phyloP scores from a whole-genome alignment of 179 eudicot species.

The Monotropa hypopitys region DNA sequence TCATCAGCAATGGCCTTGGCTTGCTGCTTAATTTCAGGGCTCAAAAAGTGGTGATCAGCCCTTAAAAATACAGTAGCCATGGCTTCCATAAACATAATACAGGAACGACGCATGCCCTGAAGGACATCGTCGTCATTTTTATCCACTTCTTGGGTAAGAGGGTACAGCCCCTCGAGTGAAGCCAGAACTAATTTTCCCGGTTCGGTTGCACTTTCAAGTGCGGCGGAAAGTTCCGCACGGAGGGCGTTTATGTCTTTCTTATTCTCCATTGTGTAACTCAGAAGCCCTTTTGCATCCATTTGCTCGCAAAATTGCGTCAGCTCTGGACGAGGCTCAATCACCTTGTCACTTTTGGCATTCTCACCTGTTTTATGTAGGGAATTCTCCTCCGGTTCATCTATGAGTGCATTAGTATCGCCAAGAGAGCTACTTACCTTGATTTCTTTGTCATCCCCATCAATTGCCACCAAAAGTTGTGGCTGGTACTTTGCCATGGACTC shows the following conservation, averaged over 20 bases:
- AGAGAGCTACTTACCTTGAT: conserved; percentile 41
- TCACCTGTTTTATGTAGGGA: conserved; percentile 27
- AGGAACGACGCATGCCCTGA: conserved; percentile 37
- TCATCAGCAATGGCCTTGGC: conserved; percentile 56
- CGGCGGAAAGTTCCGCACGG: conserved; percentile 36
- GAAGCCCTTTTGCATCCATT: conserved; percentile 61
- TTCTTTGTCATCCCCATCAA: conserved; percentile 16
- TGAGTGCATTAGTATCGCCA: conserved; percentile 29
- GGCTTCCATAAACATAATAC: conserved; percentile 48
- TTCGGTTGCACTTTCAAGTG: conserved; percentile 40
- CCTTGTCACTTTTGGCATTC: conserved; percentile 27
- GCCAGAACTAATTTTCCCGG: conserved; percentile 51
- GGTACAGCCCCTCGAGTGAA: conserved; percentile 53
- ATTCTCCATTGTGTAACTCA: conserved; percentile 37
- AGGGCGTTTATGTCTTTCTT: conserved; percentile 22
- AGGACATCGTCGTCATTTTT: conserved; percentile 29
- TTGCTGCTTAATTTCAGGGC: conserved; percentile 47
- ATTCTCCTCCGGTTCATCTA: conserved; percentile 25
- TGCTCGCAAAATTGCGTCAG: conserved; percentile 47
- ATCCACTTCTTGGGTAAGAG: conserved; percentile 28
- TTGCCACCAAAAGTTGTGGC: conserved; percentile 16
- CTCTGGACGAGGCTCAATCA: conserved; percentile 46
- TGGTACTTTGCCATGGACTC: conserved; percentile 26
- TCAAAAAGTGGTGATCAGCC: conserved; percentile 36
- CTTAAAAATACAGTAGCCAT: conserved; percentile 44